A percentile compares a stretch with the other conserved stretches of the same genome.
phyloP scores from a whole-genome alignment of 345 rosid species.

The Lepidium africanum region DNA sequence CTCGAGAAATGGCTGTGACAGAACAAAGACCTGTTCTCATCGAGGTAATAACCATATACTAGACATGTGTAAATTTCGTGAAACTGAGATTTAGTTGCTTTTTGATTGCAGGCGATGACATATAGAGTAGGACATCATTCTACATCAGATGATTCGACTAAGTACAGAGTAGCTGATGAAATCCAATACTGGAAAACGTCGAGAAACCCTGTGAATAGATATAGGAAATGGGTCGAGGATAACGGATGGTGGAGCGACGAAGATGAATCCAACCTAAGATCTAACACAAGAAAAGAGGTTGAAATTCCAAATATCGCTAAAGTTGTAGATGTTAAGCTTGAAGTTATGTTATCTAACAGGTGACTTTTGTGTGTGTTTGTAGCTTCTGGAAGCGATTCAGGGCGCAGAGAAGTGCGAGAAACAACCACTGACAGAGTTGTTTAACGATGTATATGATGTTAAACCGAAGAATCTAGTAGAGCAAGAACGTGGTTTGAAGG shows the following conservation, averaged over 20 bases:
- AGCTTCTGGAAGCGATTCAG: slow-evolving; percentile 63
- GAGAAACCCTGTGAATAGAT: slow-evolving; percentile 62
- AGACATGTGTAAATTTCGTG: not conserved
- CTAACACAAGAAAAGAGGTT: slow-evolving; percentile 47
- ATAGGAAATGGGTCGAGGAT: slow-evolving; percentile 51
- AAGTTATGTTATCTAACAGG: not conserved
- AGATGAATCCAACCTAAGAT: slow-evolving; percentile 50
- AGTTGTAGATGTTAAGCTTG: not conserved
- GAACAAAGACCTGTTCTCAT: slow-evolving; percentile 60
- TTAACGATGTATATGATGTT: slow-evolving; percentile 59
- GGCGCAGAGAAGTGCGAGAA: slow-evolving; percentile 55
- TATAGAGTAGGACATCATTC: slow-evolving; percentile 85
- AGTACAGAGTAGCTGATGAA: slow-evolving; percentile 50
- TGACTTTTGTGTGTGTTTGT: slow-evolving; percentile 5
- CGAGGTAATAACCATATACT: slow-evolving; percentile 38
- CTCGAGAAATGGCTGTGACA: slow-evolving; percentile 55
- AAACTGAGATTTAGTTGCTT: not conserved
- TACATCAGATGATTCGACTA: slow-evolving; percentile 84
- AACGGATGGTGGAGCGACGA: slow-evolving; percentile 75
- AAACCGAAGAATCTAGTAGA: slow-evolving; percentile 46
- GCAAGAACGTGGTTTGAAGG: slow-evolving; percentile 53
- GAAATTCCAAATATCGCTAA: not conserved
- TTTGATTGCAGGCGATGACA: slow-evolving; percentile 40
- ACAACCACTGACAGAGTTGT: slow-evolving; percentile 49
- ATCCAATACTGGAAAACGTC: slow-evolving; percentile 62